Percentiles rank a stretch among this genome's conserved stretches.
Evolutionary conservation across 306 rosid genomes (phyloP).

Genomic region (Sicyos baderoa): DNA sequence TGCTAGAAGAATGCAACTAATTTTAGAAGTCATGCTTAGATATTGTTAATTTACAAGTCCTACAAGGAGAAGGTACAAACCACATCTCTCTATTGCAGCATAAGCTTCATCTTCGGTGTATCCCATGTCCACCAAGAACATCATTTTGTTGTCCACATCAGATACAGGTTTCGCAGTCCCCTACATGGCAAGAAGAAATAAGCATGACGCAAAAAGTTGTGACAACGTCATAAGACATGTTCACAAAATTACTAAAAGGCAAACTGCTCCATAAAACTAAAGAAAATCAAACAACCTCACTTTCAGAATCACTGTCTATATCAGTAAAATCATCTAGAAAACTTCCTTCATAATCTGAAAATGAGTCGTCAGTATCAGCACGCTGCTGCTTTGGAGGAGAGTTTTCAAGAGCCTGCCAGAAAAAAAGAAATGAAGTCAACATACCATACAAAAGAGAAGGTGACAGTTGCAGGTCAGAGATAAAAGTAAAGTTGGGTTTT

Average conservation of each 20-base stretch:
- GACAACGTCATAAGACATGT: background rate
- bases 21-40: background rate
- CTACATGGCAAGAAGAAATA: constrained; percentile 30
- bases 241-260: background rate
- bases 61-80: constrained; percentile 32
- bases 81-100: constrained; percentile 75
- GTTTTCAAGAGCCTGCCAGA: constrained; percentile 49
- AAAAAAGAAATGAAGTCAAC: background rate
- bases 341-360: constrained; percentile 49
- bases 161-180: constrained; percentile 34
- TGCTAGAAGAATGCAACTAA: background rate
- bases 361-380: constrained; percentile 40
- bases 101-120: constrained; percentile 53
- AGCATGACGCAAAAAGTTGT: background rate
- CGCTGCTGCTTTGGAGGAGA: constrained; percentile 43
- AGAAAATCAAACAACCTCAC: constrained; percentile 39
- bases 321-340: constrained; percentile 55
- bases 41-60: background rate
- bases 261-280: background rate
- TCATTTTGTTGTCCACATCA: constrained; percentile 28
- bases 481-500: background rate
- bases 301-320: constrained; percentile 43
- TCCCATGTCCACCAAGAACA: constrained; percentile 66
- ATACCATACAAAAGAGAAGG: background rate
- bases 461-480: background rate